Evolutionary conservation across 441 rosid species (phyloP).

Genomic region (Codiaeum variegatum): DNA sequence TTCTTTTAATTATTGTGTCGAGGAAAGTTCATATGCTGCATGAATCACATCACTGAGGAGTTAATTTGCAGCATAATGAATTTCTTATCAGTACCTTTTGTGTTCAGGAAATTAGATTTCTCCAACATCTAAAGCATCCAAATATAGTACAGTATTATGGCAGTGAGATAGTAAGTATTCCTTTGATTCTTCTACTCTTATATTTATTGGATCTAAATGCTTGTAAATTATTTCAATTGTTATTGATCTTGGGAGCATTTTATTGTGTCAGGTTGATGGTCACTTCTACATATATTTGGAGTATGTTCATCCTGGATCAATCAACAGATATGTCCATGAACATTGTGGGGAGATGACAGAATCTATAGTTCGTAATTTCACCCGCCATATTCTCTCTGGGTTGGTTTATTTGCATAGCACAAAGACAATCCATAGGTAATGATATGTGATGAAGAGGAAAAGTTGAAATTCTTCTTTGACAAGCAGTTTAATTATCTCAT

Average conservation of each 20-base stretch:
- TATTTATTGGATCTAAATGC: background rate
- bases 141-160: conserved; percentile 96
- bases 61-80: background rate
- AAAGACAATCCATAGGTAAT: conserved; percentile 88
- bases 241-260: conserved; percentile 16
- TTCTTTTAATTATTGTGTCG: background rate
- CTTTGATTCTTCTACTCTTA: background rate
- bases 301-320: conserved; percentile 92
- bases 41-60: background rate
- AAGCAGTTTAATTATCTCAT: background rate
- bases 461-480: background rate
- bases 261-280: conserved; percentile 59
- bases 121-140: conserved; percentile 76
- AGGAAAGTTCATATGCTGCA: background rate
- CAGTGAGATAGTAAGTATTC: conserved; percentile 73
- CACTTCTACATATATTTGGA: conserved; percentile 83
- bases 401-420: conserved; percentile 78
- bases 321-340: conserved; percentile 69
- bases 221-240: conserved; percentile 6
- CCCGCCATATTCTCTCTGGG: conserved; percentile 89
- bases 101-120: conserved; percentile 80
- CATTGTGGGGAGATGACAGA: conserved; percentile 85
- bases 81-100: conserved; percentile 6
- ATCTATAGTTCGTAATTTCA: conserved; percentile 82
- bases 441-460: background rate